These are phyloP conservation scores for Phoenix roebelenii DNA, from an alignment of 176 grass and related monocot species.

Conservation along the genomic window DNA sequence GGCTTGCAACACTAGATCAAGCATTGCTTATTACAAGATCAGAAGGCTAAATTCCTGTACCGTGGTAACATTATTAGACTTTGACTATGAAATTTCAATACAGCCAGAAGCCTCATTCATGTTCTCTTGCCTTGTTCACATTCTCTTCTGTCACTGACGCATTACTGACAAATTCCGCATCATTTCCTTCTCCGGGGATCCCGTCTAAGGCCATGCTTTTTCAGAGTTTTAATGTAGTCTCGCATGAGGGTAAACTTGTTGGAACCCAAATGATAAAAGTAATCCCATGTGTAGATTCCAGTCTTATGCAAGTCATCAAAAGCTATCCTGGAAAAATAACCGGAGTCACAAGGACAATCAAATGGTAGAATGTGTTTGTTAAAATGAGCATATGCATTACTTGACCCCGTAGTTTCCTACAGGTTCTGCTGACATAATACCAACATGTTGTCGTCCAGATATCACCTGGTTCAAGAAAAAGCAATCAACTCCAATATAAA, in stretches of 20 bases:
- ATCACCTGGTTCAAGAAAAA: slow-evolving; percentile 50
- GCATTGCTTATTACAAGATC: too few species aligned
- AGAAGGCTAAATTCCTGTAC: too few species aligned
- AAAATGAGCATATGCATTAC: slow-evolving; percentile 27
- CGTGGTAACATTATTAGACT: too few species aligned
- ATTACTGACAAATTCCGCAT: not conserved
- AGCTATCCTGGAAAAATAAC: slow-evolving; percentile 42
- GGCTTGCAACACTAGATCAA: too few species aligned
- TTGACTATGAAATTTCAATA: too few species aligned
- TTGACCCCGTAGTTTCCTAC: slow-evolving; percentile 85
- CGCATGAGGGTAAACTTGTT: slow-evolving; percentile 70
- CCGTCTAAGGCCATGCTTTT: slow-evolving; percentile 58
- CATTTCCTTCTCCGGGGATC: slow-evolving; percentile 65
- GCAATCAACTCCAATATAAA: not conserved
- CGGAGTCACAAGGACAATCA: not conserved
- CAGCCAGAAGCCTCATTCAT: too few species aligned
- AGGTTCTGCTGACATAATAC: slow-evolving; percentile 94
- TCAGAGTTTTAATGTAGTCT: slow-evolving; percentile 72
- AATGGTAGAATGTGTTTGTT: not conserved
- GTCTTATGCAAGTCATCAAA: slow-evolving; percentile 98
- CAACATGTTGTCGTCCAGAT: slow-evolving; percentile 61
- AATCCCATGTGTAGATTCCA: slow-evolving; percentile 96
- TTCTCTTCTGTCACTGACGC: too few species aligned
- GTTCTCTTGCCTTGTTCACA: too few species aligned
- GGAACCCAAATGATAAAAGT: slow-evolving; percentile 72